Percentiles rank a stretch among this genome's conserved stretches.
Conservation (phyloP, 495 filamentous ascomycete species). For the Aspergillus homomorphus region DNA sequence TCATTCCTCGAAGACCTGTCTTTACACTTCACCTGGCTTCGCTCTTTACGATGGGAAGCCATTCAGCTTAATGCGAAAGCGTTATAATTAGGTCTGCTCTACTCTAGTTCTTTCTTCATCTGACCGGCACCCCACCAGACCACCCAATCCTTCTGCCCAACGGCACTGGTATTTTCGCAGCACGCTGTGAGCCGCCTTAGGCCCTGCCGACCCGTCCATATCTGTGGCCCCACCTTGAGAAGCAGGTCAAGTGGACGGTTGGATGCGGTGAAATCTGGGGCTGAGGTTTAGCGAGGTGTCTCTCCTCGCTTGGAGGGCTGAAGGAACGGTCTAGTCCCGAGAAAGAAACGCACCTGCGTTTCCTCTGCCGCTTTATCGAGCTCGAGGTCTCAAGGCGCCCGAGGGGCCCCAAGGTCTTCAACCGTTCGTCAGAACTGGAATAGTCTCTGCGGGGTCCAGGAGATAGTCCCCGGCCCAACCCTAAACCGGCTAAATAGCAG, state of each 20-base stretch:
- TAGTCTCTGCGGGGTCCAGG: background rate
- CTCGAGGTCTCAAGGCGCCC: no score
- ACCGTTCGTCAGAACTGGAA: background rate
- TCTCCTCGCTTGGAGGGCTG: no score
- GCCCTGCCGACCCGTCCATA: background rate
- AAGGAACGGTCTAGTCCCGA: no score
- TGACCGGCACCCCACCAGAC: background rate
- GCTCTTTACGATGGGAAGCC: background rate
- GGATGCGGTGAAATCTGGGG: background rate
- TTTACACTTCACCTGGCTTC: conserved; percentile 1
- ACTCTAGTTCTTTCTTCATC: background rate
- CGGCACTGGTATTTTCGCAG: background rate
- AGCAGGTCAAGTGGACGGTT: background rate
- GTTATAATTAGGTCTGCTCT: background rate
- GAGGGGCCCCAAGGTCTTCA: background rate
- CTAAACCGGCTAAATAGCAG: background rate
- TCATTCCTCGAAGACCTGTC: conserved; percentile 8
- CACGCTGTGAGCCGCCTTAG: background rate
- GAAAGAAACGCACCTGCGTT: no score
- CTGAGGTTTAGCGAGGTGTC: background rate
- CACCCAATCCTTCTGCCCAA: background rate
- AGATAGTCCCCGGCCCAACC: background rate
- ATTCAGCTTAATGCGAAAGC: background rate
- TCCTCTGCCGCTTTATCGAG: background rate
- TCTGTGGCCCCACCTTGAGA: background rate